A percentile compares a stretch with the other conserved stretches of the same genome.
Evolutionary conservation across 208 protist genomes (phyloP).

Genomic region (Tritrichomonas foetus): DNA sequence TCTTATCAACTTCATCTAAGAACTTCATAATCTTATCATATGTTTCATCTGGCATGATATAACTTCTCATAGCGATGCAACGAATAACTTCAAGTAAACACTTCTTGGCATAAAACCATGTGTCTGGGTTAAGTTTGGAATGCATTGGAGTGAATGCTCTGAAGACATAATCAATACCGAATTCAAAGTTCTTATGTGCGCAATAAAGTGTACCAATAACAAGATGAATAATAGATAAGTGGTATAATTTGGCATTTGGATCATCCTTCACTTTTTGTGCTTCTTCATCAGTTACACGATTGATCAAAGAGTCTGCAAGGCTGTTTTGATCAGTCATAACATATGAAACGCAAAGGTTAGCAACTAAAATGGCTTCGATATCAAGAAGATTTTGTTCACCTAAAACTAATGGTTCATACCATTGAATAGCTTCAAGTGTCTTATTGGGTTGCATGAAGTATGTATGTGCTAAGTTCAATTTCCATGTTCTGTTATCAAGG

Average conservation of each 20-base stretch:
- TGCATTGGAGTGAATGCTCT: constrained; percentile 52
- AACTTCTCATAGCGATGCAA: constrained; percentile 88
- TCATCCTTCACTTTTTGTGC: constrained; percentile 10
- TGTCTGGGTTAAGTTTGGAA: constrained; percentile 52
- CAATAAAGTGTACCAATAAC: constrained; percentile 60
- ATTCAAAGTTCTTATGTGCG: constrained; percentile 53
- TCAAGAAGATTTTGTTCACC: constrained; percentile 46
- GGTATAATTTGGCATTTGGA: constrained; percentile 42
- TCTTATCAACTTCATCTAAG: constrained; percentile 77
- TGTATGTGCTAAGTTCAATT: constrained; percentile 55
- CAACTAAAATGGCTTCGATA: constrained; percentile 54
- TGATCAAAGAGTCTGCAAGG: constrained; percentile 53
- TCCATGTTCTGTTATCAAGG: constrained; percentile 47
- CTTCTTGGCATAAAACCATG: constrained; percentile 62
- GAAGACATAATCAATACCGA: constrained; percentile 55
- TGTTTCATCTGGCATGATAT: constrained; percentile 78
- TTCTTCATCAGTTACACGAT: constrained; percentile 39
- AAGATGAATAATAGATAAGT: constrained; percentile 57
- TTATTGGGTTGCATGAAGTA: constrained; percentile 56
- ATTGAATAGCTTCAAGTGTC: constrained; percentile 47
- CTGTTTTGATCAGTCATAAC: constrained; percentile 51
- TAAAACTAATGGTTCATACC: constrained; percentile 53
- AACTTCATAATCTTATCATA: constrained; percentile 81
- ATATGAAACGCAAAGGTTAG: constrained; percentile 57
- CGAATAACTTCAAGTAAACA: constrained; percentile 83